Conservation (phyloP, 768 basidiomycete species). For the Collybia nuda region DNA sequence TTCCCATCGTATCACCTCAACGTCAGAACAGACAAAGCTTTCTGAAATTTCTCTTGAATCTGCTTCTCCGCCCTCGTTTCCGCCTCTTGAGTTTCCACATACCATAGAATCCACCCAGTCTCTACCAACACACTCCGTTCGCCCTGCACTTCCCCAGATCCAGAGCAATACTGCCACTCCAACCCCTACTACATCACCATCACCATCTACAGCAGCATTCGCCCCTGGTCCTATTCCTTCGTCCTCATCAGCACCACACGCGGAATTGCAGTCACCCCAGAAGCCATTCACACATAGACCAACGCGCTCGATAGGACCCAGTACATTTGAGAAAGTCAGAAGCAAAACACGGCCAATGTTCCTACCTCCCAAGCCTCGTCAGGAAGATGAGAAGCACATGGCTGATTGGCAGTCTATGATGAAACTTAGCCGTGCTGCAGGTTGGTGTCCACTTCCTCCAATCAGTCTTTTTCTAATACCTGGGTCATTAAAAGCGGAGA, state of each 20-base stretch:
- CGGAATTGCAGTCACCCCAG: slow-evolving; percentile 14
- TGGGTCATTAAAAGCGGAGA: slow-evolving; percentile 53
- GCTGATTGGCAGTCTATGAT: slow-evolving; percentile 89
- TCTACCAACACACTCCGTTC: slow-evolving; percentile 15
- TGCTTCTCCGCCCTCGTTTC: slow-evolving; percentile 9
- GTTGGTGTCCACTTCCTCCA: slow-evolving; percentile 36
- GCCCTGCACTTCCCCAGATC: slow-evolving; percentile 7
- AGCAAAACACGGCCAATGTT: slow-evolving; percentile 83
- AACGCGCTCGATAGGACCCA: slow-evolving; percentile 63
- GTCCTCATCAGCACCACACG: slow-evolving; percentile 22
- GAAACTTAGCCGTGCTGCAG: slow-evolving; percentile 71
- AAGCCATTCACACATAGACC: slow-evolving; percentile 37
- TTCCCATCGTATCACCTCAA: slow-evolving; percentile 10
- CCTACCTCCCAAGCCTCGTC: slow-evolving; percentile 77
- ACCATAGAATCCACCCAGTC: slow-evolving; percentile 19
- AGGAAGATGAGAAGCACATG: slow-evolving; percentile 83
- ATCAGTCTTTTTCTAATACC: neutral
- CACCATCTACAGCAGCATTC: slow-evolving; percentile 18
- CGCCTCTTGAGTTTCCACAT: slow-evolving; percentile 6
- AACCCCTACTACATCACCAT: slow-evolving; percentile 9
- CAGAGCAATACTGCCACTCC: slow-evolving; percentile 12
- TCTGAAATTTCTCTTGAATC: slow-evolving; percentile 2
- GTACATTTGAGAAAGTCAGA: slow-evolving; percentile 72
- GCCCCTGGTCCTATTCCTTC: slow-evolving; percentile 17
- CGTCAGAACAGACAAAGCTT: slow-evolving; percentile 3